Evolutionary conservation across 129 eudicot species (phyloP).

Genomic region (Erigeron canadensis): DNA sequence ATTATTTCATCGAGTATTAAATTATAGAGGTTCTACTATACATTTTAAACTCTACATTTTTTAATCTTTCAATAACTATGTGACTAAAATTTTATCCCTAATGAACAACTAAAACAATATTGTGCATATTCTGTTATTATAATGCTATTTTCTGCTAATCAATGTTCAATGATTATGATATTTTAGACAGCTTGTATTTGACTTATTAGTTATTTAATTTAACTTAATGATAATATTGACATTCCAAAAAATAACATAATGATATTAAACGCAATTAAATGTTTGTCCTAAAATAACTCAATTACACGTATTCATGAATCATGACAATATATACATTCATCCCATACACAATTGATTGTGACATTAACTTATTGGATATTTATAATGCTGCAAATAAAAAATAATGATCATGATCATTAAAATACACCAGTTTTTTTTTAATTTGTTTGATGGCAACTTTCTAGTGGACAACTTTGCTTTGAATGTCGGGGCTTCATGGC

Average conservation of each 20-base stretch:
- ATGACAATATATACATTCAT: conserved; percentile 3
- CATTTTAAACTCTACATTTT: too few relatives aligned
- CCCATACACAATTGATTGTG: conserved; percentile 6
- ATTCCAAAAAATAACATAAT: too few relatives aligned
- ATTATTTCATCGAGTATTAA: too few relatives aligned
- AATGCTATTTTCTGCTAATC: too few relatives aligned
- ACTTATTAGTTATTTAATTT: background rate
- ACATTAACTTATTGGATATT: background rate
- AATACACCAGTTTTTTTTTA: background rate
- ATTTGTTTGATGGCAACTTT: conserved; percentile 14
- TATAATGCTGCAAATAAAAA: background rate
- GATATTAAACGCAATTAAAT: background rate
- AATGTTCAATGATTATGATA: too few relatives aligned
- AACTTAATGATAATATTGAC: too few relatives aligned
- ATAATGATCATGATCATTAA: background rate
- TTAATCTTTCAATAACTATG: too few relatives aligned
- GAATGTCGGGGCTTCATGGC: background rate
- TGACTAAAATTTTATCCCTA: too few relatives aligned
- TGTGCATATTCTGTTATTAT: too few relatives aligned
- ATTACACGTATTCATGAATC: conserved; percentile 8
- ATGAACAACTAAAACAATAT: too few relatives aligned
- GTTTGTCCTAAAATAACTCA: conserved; percentile 2
- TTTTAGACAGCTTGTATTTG: background rate
- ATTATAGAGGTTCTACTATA: too few relatives aligned
- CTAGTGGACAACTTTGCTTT: conserved; percentile 10